Percentiles rank a stretch among this genome's conserved stretches.
These are phyloP conservation scores for Endocarpon pusillum DNA, from an alignment of 495 filamentous ascomycete genomes.

Conservation along the genomic window DNA sequence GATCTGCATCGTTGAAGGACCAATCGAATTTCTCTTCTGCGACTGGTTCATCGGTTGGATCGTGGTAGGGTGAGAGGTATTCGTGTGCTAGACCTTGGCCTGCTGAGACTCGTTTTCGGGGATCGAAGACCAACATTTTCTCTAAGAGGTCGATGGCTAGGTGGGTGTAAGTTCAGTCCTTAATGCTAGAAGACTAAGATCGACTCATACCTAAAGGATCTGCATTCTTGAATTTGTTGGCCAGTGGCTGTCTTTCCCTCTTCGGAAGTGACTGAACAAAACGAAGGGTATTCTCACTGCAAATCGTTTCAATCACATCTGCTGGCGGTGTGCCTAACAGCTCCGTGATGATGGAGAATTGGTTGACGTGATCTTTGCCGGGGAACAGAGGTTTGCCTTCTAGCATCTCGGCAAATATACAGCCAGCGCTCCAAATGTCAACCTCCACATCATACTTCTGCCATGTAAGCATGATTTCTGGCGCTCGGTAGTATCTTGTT, in stretches of 20 bases:
- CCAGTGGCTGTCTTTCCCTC: conserved; percentile 75
- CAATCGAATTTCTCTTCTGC: conserved; percentile 98
- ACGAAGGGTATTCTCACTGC: conserved; percentile 91
- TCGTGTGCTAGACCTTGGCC: conserved; percentile 72
- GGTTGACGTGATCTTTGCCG: conserved; percentile 97
- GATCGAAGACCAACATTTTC: conserved; percentile 94
- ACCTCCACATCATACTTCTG: conserved; percentile 99
- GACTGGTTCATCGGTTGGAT: conserved; percentile 87
- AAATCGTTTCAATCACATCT: conserved; percentile 96
- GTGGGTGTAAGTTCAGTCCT: neutral
- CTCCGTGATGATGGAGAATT: conserved; percentile 99
- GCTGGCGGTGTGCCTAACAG: conserved; percentile 94
- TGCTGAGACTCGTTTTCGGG: conserved; percentile 76
- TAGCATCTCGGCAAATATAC: conserved; percentile 98
- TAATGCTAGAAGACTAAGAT: neutral
- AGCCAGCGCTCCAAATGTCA: conserved; percentile 97
- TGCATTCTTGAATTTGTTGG: conserved; percentile 89
- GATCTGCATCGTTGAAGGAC: conserved; percentile 98
- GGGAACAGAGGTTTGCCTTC: conserved; percentile 97
- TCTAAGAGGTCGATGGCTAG: conserved; percentile 86
- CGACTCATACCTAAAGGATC: conserved; percentile 63
- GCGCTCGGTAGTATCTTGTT: conserved; percentile 93
- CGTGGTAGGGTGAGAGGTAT: conserved; percentile 92
- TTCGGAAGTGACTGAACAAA: conserved; percentile 98
- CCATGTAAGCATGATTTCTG: conserved; percentile 99